Conservation (phyloP, 2,329 filamentous ascomycete genomes). For the Polychaeton citri region DNA sequence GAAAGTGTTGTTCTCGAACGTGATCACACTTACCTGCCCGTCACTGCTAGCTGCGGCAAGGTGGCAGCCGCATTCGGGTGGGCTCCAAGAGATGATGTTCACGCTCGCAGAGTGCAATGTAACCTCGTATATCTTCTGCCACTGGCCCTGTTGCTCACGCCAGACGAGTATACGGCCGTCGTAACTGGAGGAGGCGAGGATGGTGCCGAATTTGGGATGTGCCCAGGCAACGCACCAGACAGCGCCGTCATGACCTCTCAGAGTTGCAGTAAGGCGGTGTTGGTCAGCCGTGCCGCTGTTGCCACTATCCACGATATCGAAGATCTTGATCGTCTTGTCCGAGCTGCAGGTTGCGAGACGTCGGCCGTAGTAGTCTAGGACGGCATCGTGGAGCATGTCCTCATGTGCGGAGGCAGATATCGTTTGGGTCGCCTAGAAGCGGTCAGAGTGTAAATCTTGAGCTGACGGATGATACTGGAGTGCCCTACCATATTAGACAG, state of each 20-base stretch:
- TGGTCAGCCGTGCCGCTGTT: slow-evolving; percentile 62
- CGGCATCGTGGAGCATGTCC: slow-evolving; percentile 97
- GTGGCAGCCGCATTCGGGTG: slow-evolving; percentile 86
- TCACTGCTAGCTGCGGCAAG: slow-evolving; percentile 91
- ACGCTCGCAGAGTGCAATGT: slow-evolving; percentile 89
- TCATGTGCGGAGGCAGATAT: slow-evolving; percentile 84
- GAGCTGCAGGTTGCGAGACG: slow-evolving; percentile 94
- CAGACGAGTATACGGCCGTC: slow-evolving; percentile 98
- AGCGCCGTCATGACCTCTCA: slow-evolving; percentile 93
- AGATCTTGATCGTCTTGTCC: slow-evolving; percentile 98
- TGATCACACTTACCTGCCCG: slow-evolving; percentile 82
- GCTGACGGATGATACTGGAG: too few relatives aligned
- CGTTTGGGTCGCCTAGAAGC: slow-evolving; percentile 38
- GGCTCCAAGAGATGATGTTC: slow-evolving; percentile 96
- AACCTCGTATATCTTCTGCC: slow-evolving; percentile 81
- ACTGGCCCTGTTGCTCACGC: slow-evolving; percentile 58
- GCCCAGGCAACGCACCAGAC: slow-evolving; percentile 98
- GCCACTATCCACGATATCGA: slow-evolving; percentile 50
- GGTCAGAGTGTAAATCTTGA: too few relatives aligned
- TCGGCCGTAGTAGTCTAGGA: slow-evolving; percentile 95
- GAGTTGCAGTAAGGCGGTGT: slow-evolving; percentile 78
- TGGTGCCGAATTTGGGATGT: slow-evolving; percentile 96
- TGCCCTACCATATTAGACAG: too few relatives aligned
- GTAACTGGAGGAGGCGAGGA: slow-evolving; percentile 88
- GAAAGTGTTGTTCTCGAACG: slow-evolving; percentile 94